Evolutionary conservation across 352 stramenopile species (phyloP).

Genomic region (Globisporangium canariense): DNA sequence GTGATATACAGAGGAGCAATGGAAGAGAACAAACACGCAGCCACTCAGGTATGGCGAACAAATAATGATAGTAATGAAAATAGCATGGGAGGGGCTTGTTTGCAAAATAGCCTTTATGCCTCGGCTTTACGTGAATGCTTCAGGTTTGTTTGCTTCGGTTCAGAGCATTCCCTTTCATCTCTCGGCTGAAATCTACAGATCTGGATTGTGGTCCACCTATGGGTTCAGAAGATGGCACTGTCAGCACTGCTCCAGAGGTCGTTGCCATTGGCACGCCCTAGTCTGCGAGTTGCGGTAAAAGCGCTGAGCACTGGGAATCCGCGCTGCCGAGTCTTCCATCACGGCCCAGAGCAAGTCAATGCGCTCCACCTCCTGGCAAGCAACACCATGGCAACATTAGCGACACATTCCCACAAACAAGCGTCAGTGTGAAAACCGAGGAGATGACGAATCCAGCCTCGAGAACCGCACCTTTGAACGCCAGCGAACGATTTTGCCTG

Average conservation of each 20-base stretch:
- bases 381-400: not conserved
- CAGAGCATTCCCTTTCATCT: no score
- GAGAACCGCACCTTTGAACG: conserved; percentile 29
- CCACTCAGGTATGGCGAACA: not conserved
- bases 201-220: no score
- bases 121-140: not conserved
- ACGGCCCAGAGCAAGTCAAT: conserved; percentile 31
- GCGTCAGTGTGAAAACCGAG: not conserved
- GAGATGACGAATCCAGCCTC: conserved; percentile 15
- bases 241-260: not conserved
- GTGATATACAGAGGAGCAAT: not conserved
- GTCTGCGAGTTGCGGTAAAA: conserved; percentile 50
- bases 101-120: not conserved
- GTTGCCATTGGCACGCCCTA: conserved; percentile 36
- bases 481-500: conserved; percentile 42
- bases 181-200: no score
- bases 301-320: conserved; percentile 21
- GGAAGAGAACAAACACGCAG: not conserved
- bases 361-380: conserved; percentile 20
- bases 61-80: conserved; percentile 4
- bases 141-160: no score
- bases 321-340: conserved; percentile 36
- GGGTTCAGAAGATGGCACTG: not conserved
- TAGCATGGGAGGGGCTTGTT: not conserved
- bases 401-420: no score